phyloP scores from a whole-genome alignment of 495 filamentous ascomycete genomes.

The Glonium stellatum region DNA sequence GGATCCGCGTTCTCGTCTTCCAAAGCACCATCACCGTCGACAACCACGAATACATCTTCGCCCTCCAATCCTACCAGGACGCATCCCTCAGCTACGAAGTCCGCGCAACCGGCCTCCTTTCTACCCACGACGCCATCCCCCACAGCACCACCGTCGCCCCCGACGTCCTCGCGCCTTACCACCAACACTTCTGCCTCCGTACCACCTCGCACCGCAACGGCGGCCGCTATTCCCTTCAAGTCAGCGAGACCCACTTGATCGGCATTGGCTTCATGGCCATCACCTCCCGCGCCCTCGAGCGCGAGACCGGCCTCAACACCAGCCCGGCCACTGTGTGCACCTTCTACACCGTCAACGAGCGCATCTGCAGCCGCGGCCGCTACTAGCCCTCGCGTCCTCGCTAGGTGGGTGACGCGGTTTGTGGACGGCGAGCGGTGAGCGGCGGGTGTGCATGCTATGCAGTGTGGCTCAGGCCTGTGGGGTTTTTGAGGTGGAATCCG shows the following conservation, averaged over 20 bases:
- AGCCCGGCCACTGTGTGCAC: slow-evolving; percentile 17
- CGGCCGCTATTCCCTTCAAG: too few relatives aligned
- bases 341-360: slow-evolving; percentile 33
- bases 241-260: too few relatives aligned
- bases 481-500: slow-evolving; percentile 30
- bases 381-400: too few relatives aligned
- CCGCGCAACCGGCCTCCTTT: slow-evolving; percentile 30
- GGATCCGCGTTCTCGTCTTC: slow-evolving; percentile 28
- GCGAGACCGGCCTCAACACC: slow-evolving; percentile 23
- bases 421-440: too few relatives aligned
- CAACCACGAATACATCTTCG: slow-evolving; percentile 34
- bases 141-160: slow-evolving; percentile 27
- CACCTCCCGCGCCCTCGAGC: slow-evolving; percentile 5
- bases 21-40: slow-evolving; percentile 31
- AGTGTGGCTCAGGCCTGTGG: slow-evolving; percentile 27
- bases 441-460: too few relatives aligned
- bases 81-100: slow-evolving; percentile 29
- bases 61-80: slow-evolving; percentile 28
- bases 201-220: too few relatives aligned
- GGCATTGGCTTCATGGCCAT: slow-evolving; percentile 28
- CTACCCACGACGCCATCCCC: slow-evolving; percentile 18
- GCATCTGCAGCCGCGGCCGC: too few relatives aligned
- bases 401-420: too few relatives aligned
- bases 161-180: slow-evolving; percentile 28
- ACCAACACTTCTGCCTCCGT: slow-evolving; percentile 32